phyloP scores from a whole-genome alignment of 306 rosid species.

The Oemleria cerasiformis region DNA sequence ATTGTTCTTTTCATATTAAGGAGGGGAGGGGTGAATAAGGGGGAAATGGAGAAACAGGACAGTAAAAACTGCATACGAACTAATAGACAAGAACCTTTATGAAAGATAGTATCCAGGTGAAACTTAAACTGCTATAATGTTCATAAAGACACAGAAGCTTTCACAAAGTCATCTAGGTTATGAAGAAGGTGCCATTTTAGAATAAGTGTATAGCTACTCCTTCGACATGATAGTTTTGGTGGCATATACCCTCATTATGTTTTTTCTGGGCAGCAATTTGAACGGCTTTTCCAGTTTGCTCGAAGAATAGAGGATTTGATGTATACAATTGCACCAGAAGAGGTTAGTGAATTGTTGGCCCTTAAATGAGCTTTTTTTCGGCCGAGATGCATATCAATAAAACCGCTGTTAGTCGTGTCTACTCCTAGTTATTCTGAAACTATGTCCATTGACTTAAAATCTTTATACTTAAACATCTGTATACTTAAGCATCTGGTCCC shows the following conservation, averaged over 20 bases:
- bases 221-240: background rate
- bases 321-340: constrained; percentile 76
- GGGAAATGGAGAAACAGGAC: background rate
- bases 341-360: constrained; percentile 46
- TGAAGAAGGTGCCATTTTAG: background rate
- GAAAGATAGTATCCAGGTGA: background rate
- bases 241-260: constrained; percentile 1
- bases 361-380: no score
- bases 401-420: background rate
- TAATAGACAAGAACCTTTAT: background rate
- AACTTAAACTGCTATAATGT: background rate
- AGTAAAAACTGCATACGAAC: background rate
- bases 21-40: background rate
- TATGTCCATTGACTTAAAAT: background rate
- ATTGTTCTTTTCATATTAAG: background rate
- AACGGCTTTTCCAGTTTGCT: constrained; percentile 93
- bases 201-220: background rate
- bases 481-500: background rate
- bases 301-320: constrained; percentile 83
- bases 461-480: background rate
- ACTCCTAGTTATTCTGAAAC: background rate
- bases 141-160: background rate
- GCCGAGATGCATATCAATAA: no score
- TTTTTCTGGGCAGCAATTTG: constrained; percentile 74
- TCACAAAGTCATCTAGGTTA: background rate